A percentile compares a stretch with the other conserved stretches of the same genome.
Evolutionary conservation across 1,284 basidiomycete species (phyloP).

Genomic region (Moesziomyces sp.): DNA sequence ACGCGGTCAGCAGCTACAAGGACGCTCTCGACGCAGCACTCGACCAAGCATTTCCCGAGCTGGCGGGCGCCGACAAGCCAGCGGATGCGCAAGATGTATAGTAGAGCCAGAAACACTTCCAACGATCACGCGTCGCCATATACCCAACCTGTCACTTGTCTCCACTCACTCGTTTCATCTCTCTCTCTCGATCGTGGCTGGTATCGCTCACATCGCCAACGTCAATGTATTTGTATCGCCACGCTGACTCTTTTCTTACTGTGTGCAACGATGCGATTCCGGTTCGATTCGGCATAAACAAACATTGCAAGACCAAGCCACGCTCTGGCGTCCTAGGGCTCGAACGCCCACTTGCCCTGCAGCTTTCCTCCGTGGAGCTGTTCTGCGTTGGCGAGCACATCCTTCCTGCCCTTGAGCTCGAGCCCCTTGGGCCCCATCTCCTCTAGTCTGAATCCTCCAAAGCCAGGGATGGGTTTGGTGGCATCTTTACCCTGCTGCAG

Average conservation of each 20-base stretch:
- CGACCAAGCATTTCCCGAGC: slow-evolving; percentile 42
- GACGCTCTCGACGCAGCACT: slow-evolving; percentile 21
- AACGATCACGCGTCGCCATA: not conserved
- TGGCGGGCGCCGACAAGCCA: not conserved
- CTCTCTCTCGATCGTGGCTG: too few relatives aligned
- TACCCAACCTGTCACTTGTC: not conserved
- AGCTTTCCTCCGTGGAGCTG: slow-evolving; percentile 29
- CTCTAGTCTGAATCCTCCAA: slow-evolving; percentile 46
- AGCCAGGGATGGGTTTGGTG: slow-evolving; percentile 7
- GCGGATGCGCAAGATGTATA: not conserved
- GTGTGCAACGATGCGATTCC: not conserved
- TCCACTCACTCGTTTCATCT: too few relatives aligned
- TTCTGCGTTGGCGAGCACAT: slow-evolving; percentile 37
- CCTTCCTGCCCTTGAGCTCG: slow-evolving; percentile 39
- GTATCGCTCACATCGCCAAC: too few relatives aligned
- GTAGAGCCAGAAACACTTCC: too few relatives aligned
- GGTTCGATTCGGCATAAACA: too few relatives aligned
- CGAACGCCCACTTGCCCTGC: slow-evolving; percentile 33
- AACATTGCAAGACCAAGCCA: not conserved
- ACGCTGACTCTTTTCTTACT: not conserved
- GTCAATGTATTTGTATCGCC: not conserved
- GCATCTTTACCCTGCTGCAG: slow-evolving; percentile 3
- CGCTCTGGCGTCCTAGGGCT: not conserved
- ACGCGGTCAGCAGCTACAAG: slow-evolving; percentile 39
- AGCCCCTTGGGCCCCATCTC: slow-evolving; percentile 50